These are phyloP conservation scores for Ocimum tenuiflorum DNA, from an alignment of 257 asterid genomes.

Conservation along the genomic window DNA sequence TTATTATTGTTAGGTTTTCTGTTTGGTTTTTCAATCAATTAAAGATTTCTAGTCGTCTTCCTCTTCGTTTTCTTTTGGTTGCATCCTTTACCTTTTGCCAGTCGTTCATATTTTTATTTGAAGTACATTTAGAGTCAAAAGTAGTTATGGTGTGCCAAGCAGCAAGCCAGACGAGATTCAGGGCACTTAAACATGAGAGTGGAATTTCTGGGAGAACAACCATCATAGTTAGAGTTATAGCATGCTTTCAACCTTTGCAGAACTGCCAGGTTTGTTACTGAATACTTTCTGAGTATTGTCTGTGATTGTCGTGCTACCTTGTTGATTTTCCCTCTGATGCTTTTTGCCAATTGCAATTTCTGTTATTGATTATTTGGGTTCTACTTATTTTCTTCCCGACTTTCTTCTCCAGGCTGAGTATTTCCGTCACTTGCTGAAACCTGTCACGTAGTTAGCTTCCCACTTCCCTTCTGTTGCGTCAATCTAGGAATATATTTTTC, in stretches of 20 bases:
- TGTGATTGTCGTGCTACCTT: not conserved
- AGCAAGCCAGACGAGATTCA: conserved; percentile 67
- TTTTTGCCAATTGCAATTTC: not conserved
- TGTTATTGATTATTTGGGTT: not conserved
- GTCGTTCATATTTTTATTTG: conserved; percentile 20
- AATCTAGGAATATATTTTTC: conserved; percentile 38
- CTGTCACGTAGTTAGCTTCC: conserved; percentile 68
- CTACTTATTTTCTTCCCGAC: conserved; percentile 17
- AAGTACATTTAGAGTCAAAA: conserved; percentile 29
- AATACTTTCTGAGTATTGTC: not conserved
- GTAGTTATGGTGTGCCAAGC: conserved; percentile 96
- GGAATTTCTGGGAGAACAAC: conserved; percentile 77
- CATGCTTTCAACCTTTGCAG: conserved; percentile 77
- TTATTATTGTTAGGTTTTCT: not conserved
- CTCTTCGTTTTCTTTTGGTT: conserved; percentile 9
- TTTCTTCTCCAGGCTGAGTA: conserved; percentile 67
- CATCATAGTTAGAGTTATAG: conserved; percentile 70
- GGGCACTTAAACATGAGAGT: conserved; percentile 69
- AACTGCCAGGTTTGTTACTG: conserved; percentile 69
- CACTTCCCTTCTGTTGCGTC: conserved; percentile 25
- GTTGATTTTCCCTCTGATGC: not conserved
- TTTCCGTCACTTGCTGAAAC: conserved; percentile 85
- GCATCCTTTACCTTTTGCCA: conserved; percentile 3
- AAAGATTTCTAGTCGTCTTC: conserved; percentile 5
- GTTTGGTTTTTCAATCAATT: not conserved